Evolutionary conservation across 2,329 filamentous ascomycete genomes (phyloP).

Genomic region (Metarhizium brunneum): DNA sequence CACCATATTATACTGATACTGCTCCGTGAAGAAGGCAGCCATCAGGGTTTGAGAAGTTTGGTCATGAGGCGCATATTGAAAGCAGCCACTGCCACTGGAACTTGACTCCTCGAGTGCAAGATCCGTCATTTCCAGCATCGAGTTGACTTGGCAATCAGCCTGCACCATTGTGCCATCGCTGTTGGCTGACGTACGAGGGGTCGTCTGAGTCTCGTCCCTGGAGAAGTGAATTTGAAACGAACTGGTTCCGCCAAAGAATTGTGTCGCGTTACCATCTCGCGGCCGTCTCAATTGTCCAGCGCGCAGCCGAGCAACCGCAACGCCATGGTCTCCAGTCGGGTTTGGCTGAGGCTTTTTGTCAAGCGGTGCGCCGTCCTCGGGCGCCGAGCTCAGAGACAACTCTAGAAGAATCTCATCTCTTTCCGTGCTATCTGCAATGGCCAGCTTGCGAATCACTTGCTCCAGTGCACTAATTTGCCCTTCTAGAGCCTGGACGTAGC

Average conservation of each 20-base stretch:
- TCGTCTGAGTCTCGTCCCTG: constrained; percentile 11
- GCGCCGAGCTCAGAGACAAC: constrained; percentile 19
- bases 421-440: constrained; percentile 26
- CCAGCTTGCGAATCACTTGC: constrained; percentile 33
- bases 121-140: background rate
- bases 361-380: constrained; percentile 7
- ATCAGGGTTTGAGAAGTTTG: constrained; percentile 34
- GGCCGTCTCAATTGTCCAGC: constrained; percentile 29
- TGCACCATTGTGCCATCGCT: too few relatives aligned
- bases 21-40: constrained; percentile 36
- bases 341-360: constrained; percentile 8
- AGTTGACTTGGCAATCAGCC: background rate
- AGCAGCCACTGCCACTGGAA: constrained; percentile 12
- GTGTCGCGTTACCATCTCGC: constrained; percentile 28
- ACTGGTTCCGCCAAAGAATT: constrained; percentile 40
- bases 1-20: constrained; percentile 40
- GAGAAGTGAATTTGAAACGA: constrained; percentile 31
- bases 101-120: constrained; percentile 9
- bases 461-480: constrained; percentile 36
- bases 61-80: constrained; percentile 32
- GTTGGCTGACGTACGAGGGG: constrained; percentile 4
- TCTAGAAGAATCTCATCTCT: constrained; percentile 32
- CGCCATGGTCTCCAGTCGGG: constrained; percentile 17
- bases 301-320: constrained; percentile 22
- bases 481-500: constrained; percentile 38